Evolutionary conservation across 2,329 filamentous ascomycete species (phyloP).

Genomic region (Mariannaea sp.): DNA sequence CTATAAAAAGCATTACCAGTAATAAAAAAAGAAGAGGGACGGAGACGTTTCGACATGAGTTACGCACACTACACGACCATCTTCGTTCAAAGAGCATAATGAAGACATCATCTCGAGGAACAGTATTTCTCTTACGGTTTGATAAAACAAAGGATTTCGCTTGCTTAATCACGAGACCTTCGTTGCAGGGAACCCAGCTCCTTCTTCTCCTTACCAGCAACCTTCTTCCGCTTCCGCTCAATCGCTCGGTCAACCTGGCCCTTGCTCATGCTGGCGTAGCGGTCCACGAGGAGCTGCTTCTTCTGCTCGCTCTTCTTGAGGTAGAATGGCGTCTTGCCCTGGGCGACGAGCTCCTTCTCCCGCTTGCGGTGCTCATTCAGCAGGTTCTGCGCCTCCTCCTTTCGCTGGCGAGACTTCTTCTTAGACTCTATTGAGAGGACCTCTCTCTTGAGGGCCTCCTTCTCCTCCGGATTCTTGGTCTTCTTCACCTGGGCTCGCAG

Average conservation of each 20-base stretch:
- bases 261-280: slow-evolving; percentile 82
- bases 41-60: no score
- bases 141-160: neutral
- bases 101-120: neutral
- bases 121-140: neutral
- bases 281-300: slow-evolving; percentile 78
- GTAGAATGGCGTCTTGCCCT: slow-evolving; percentile 93
- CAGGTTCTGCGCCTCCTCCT: slow-evolving; percentile 72
- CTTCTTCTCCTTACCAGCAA: slow-evolving; percentile 82
- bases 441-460: slow-evolving; percentile 72
- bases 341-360: slow-evolving; percentile 82
- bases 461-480: slow-evolving; percentile 66
- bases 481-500: slow-evolving; percentile 70
- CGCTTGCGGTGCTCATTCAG: slow-evolving; percentile 75
- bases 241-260: slow-evolving; percentile 83
- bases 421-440: slow-evolving; percentile 80
- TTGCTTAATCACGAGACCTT: slow-evolving; percentile 21
- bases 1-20: no score
- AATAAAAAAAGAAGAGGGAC: slow-evolving; percentile 13
- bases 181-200: slow-evolving; percentile 57
- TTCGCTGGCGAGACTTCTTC: slow-evolving; percentile 70
- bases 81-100: neutral
- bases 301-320: slow-evolving; percentile 92
- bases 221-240: slow-evolving; percentile 88
- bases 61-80: neutral